phyloP scores from a whole-genome alignment of 106 monocot species.

The Acorus calamus region DNA sequence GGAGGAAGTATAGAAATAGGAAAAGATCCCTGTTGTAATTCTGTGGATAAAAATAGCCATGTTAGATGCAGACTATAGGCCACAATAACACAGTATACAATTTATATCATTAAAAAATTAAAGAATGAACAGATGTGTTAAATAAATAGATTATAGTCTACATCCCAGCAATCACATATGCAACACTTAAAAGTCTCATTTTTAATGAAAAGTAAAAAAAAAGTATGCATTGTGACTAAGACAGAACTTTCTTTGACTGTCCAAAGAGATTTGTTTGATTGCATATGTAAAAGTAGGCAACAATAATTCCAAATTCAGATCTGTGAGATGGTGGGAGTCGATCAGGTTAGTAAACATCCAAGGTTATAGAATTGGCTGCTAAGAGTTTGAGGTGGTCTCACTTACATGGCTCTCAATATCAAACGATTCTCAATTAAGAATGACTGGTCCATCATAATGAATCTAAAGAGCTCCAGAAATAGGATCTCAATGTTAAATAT shows the following conservation, averaged over 20 bases:
- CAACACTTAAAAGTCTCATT: no score
- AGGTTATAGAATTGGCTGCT: neutral
- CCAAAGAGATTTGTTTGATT: conserved; percentile 77
- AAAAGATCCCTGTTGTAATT: no score
- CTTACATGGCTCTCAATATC: conserved; percentile 84
- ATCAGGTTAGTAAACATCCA: conserved; percentile 9
- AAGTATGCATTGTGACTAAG: no score
- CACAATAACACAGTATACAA: no score
- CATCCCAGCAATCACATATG: neutral
- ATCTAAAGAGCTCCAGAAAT: conserved; percentile 37
- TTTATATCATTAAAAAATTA: no score
- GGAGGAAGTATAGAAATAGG: no score
- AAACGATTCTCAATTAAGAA: conserved; percentile 69
- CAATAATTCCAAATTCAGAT: conserved; percentile 76
- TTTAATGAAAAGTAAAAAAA: no score
- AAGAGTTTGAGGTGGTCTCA: neutral
- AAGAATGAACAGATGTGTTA: no score
- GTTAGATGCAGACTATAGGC: no score
- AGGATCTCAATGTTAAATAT: no score
- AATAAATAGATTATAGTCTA: neutral
- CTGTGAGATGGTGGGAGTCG: conserved; percentile 33
- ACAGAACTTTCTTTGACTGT: conserved; percentile 63
- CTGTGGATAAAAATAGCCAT: no score
- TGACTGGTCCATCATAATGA: conserved; percentile 62
- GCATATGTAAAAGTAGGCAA: conserved; percentile 81